Evolutionary conservation across 441 rosid species (phyloP), one percentile per base, ranked within the genome.

Genomic region (Biscutella laevigata): DNA sequence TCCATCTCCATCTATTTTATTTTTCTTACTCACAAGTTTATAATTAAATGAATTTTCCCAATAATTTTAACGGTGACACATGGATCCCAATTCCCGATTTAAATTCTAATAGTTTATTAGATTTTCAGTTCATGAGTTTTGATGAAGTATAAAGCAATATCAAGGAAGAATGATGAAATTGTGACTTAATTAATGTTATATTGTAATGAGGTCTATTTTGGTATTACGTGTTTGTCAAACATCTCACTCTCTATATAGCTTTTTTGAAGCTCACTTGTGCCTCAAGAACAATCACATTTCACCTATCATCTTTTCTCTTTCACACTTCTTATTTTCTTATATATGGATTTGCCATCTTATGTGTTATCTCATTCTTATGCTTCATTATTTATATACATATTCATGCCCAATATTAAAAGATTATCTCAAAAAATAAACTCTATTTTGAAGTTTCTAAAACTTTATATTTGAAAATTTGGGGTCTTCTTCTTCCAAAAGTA

Each of bases 211-310:
- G 61, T 57, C 70, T 72, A n/a, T 59, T 80, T 68, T 62, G 96
- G 78, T 82, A 74, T 56, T 53, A 34, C 49, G 83, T 84, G 88
- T 40, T 59, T 84, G 49, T 84, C 81, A 61, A 58, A 43, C 59
- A 54, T 74, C 61, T 70, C 53, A 71, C 66, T 75, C 41, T 47
- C 59, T 37, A 59, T 71, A 11, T 74, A n/a, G n/a, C 44, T 70
- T 24, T 58, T 51, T 36, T 50, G 7, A 25, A 53, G 19, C 38
- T 66, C 71, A 45, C 61, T 66, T 66, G 26, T 53, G 44, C 16
- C 71, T 66, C 51, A 53, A 59, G 66, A 66, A 66, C 71, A 59
- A 46, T 75, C 74, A 75, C 77, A 69, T 59, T 71, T 66, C 59
- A 82, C 83, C 84, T 71, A 74, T 77, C 84, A 61, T 48, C 50